Evolutionary conservation across 2,329 filamentous ascomycete species (phyloP).

Genomic region (Truncatella angustata): DNA sequence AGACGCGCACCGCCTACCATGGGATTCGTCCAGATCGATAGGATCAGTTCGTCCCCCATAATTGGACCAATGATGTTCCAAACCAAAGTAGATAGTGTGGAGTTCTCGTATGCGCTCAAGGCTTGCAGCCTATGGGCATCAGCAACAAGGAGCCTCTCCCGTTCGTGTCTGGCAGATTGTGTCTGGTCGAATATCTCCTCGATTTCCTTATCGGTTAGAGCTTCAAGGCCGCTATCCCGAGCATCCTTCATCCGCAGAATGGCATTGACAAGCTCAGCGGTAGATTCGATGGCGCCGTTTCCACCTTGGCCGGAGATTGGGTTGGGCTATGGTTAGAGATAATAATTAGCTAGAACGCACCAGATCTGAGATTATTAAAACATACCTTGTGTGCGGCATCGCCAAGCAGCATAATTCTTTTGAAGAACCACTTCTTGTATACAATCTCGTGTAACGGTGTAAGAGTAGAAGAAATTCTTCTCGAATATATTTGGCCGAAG

Average conservation of each 20-base stretch:
- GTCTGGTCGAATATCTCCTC: constrained; percentile 15
- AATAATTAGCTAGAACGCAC: neutral
- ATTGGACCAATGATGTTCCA: neutral
- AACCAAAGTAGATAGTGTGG: constrained; percentile 8
- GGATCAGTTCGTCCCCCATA: neutral
- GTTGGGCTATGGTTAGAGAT: constrained; percentile 20
- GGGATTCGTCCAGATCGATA: neutral
- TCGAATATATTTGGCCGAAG: constrained; percentile 29
- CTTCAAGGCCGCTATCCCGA: constrained; percentile 5
- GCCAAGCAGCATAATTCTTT: constrained; percentile 28
- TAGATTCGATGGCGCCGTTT: constrained; percentile 27
- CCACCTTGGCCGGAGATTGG: constrained; percentile 25
- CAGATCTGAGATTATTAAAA: neutral
- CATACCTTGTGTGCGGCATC: constrained; percentile 33
- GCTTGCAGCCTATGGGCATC: constrained; percentile 17
- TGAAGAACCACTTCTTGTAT: constrained; percentile 31
- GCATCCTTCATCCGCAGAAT: constrained; percentile 12
- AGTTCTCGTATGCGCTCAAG: constrained; percentile 18
- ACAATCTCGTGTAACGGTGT: constrained; percentile 32
- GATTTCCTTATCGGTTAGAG: constrained; percentile 14
- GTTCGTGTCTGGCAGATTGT: constrained; percentile 16
- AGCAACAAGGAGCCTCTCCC: constrained; percentile 12
- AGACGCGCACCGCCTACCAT: constrained; percentile 7
- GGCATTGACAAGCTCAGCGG: constrained; percentile 22
- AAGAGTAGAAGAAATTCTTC: constrained; percentile 25